These are phyloP conservation scores for Panus rudis DNA, from an alignment of 768 basidiomycete genomes.

Conservation along the genomic window DNA sequence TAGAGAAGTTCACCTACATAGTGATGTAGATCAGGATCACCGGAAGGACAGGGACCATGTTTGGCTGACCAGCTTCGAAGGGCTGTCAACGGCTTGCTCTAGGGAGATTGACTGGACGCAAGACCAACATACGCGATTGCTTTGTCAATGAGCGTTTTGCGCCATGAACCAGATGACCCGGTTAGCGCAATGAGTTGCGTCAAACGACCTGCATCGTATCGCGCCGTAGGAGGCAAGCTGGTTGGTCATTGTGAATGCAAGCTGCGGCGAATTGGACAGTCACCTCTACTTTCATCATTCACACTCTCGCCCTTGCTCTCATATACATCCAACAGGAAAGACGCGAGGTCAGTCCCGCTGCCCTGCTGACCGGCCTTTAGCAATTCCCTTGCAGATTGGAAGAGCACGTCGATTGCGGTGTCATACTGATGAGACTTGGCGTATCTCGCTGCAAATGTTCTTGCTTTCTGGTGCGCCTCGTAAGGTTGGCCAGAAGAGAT, in stretches of 20 bases:
- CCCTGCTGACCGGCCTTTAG: slow-evolving; percentile 85
- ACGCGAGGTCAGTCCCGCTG: slow-evolving; percentile 80
- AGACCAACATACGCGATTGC: slow-evolving; percentile 54
- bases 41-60: slow-evolving; percentile 70
- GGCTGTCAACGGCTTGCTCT: slow-evolving; percentile 6
- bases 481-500: slow-evolving; percentile 70
- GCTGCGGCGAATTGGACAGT: slow-evolving; percentile 18
- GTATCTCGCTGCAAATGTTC: slow-evolving; percentile 89
- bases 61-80: slow-evolving; percentile 75
- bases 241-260: slow-evolving; percentile 1
- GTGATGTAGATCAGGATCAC: slow-evolving; percentile 83
- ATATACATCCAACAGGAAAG: slow-evolving; percentile 80
- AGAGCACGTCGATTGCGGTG: slow-evolving; percentile 88
- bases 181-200: slow-evolving; percentile 89
- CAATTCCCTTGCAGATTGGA: slow-evolving; percentile 82
- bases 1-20: slow-evolving; percentile 85
- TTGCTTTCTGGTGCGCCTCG: slow-evolving; percentile 94
- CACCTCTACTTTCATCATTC: slow-evolving; percentile 77
- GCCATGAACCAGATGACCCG: slow-evolving; percentile 75
- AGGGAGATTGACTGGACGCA: slow-evolving; percentile 5
- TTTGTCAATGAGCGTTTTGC: slow-evolving; percentile 84
- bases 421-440: slow-evolving; percentile 74
- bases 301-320: slow-evolving; percentile 65
- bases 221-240: neutral
- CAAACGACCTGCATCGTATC: slow-evolving; percentile 54